Evolutionary conservation across 768 basidiomycete genomes (phyloP), one percentile per base, ranked within the genome.

Genomic region (Panus rudis): DNA sequence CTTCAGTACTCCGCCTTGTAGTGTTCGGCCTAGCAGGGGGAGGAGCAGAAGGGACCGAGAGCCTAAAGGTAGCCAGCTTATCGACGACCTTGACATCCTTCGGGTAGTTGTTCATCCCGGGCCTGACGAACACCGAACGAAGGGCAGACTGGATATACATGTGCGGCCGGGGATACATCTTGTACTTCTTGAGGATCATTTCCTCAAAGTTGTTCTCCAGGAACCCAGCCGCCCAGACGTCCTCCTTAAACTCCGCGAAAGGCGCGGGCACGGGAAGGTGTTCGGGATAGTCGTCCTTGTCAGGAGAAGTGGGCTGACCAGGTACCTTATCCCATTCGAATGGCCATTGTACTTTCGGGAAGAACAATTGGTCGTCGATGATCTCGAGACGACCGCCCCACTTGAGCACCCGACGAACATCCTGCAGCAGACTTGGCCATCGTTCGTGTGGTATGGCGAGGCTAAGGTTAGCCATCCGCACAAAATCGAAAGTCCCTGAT

Each of bases 331-430:
- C n/a, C n/a, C n/a, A n/a, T n/a, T n/a, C n/a, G n/a, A n/a, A n/a
- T n/a, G n/a, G n/a, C n/a, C n/a, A n/a, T n/a, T n/a, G n/a, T n/a
- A n/a, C n/a, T 45, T 75, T 78, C 1, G 84, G 79, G 52, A 85
- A 86, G 49, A 73, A 58, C 25, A 84, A 63, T 51, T 81, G 64
- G 58, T 90, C 86, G 59, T 87, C 83, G 39, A 90, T 76, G 37
- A 88, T 52, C 58, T 91, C 88, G 2, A 90, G 63, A 7, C 75
- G 71, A 3, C 88, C 87, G 13, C 70, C 75, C 5, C 66, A 66
- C 11, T 62, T 64, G 12, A 90, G 66, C 8, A 90, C 71, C 20
- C 88, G 80, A 13, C 69, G 59, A 4, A 72, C 73, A 69, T 91
- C 82, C 0, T 55, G 49, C 16, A 90, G 45, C 10, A 90, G 63